Evolutionary conservation across 225 moss, liverwort and hornwort species (phyloP), one percentile per base, ranked within the genome.

Genomic region (Bryum argenteum): DNA sequence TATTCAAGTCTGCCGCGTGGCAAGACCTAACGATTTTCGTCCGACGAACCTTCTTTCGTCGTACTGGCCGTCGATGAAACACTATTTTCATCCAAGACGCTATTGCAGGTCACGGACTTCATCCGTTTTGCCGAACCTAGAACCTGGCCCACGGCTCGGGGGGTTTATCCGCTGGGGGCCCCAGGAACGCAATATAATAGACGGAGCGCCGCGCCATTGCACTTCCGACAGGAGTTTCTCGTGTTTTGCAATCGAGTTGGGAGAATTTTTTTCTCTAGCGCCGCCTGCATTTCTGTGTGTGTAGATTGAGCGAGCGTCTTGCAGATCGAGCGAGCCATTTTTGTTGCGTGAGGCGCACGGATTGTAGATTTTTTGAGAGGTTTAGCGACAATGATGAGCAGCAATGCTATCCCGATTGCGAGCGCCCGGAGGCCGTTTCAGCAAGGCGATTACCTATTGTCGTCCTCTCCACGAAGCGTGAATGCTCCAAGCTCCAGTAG

Each of bases 341-440:
- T 39, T 11, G 26, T 42, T 2, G 47, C 66, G 66, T 66, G 22
- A 45, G 59, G 66, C 16, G 26, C 10, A 47, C 47, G 15, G 48
- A 48, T 48, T 15, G 15, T 15, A 16, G 68, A 38, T 22, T 21
- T 40, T 26, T 52, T 52, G 19, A 13, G 0, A 44, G 52, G 17
- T 39, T 52, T 51, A 9, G 24, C 22, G 40, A 72, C 41, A 1
- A 85, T 85, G 85, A 81, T 70, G 44, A 81, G 72, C 63, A 84
- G 75, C 75, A 76, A 79, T 70, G 78, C 78, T 8, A 81, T 85
- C 50, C 77, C 77, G 0, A 77, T 82, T 33, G 19, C 63, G 8
- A 63, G 72, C 73, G 71, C 70, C 65, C 24, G 85, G 20, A 77
- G 71, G 22, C 42, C 85, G 37, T 80, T 90, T 19, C 78, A 83